Evolutionary conservation across 2,329 filamentous ascomycete species (phyloP).

Genomic region (Alternaria hordeiaustralica): DNA sequence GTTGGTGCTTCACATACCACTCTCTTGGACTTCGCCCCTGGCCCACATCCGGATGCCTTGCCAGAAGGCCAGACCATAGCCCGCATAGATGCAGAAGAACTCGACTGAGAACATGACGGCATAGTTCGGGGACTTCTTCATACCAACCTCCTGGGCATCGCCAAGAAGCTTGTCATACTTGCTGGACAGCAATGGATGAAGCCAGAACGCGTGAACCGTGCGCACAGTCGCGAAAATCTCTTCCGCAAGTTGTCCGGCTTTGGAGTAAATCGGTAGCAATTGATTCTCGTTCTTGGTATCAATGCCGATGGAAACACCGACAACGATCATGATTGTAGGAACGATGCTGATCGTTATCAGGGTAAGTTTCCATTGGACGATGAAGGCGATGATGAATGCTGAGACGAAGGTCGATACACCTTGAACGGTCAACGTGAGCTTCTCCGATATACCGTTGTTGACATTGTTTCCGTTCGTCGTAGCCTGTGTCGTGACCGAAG

Average conservation of each 20-base stretch:
- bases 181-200: conserved; percentile 51
- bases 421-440: conserved; percentile 54
- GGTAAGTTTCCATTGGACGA: conserved; percentile 92
- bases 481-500: conserved; percentile 92
- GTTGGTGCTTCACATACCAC: conserved; percentile 36
- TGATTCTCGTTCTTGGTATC: conserved; percentile 46
- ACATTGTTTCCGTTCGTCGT: conserved; percentile 93
- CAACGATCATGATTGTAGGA: conserved; percentile 50
- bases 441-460: conserved; percentile 77
- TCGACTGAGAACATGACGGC: conserved; percentile 53
- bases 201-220: conserved; percentile 57
- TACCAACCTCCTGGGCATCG: conserved; percentile 53
- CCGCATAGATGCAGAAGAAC: conserved; percentile 52
- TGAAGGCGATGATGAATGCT: conserved; percentile 89
- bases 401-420: conserved; percentile 66
- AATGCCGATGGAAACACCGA: conserved; percentile 41
- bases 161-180: conserved; percentile 54
- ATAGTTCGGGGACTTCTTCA: conserved; percentile 53
- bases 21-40: conserved; percentile 56
- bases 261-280: conserved; percentile 52
- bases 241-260: conserved; percentile 56
- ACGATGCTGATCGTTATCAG: conserved; percentile 68
- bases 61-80: conserved; percentile 58
- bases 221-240: conserved; percentile 59
- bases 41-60: conserved; percentile 63